Evolutionary conservation across 2,329 filamentous ascomycete species (phyloP).

Genomic region (Coleophoma cylindrospora): DNA sequence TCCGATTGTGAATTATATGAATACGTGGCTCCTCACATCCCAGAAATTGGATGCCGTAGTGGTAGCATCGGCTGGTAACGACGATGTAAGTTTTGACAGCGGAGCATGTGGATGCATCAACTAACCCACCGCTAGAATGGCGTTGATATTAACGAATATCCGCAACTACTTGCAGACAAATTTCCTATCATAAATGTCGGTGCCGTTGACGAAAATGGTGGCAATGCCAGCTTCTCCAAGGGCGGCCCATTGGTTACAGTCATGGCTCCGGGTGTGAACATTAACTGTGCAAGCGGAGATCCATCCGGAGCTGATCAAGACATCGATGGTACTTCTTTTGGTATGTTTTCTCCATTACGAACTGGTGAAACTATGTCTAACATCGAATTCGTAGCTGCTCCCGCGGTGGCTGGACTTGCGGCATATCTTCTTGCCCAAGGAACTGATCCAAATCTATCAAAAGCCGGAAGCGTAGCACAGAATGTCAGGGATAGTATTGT

Average conservation of each 20-base stretch:
- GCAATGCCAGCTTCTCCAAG: not conserved
- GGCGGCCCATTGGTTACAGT: not conserved
- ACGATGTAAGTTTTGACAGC: not conserved
- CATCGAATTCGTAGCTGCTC: not conserved
- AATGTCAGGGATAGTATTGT: not conserved
- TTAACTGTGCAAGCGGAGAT: not conserved
- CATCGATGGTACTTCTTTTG: not conserved
- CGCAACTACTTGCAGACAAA: not conserved
- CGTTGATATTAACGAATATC: not conserved
- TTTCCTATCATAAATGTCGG: not conserved
- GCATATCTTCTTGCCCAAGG: not conserved
- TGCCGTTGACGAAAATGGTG: not conserved
- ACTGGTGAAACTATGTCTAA: too few species aligned
- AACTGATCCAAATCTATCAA: not conserved
- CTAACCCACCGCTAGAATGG: not conserved
- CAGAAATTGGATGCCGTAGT: not conserved
- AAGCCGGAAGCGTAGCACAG: not conserved
- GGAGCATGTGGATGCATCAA: not conserved
- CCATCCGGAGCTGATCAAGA: not conserved
- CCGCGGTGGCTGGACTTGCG: not conserved
- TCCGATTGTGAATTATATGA: not conserved
- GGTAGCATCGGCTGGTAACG: not conserved
- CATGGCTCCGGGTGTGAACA: not conserved
- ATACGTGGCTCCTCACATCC: not conserved
- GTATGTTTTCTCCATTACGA: not conserved